phyloP scores from a whole-genome alignment of 2,329 filamentous ascomycete species.

The Botrytis deweyae region DNA sequence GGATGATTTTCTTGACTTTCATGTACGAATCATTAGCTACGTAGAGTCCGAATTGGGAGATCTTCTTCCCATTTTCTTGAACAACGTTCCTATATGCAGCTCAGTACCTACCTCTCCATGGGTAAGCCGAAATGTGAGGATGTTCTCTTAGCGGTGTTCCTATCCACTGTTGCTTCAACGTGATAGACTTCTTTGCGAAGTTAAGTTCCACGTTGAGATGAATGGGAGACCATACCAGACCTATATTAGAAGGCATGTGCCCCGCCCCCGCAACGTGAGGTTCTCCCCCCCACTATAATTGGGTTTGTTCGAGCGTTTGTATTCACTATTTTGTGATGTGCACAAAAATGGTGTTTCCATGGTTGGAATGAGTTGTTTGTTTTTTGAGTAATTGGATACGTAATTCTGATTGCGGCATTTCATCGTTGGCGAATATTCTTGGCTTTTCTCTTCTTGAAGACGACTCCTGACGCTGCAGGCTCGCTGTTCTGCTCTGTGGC shows the following conservation, averaged over 20 bases:
- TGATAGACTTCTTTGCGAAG: background rate
- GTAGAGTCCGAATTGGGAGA: background rate
- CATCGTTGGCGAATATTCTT: slow-evolving; percentile 63
- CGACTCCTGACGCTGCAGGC: slow-evolving; percentile 47
- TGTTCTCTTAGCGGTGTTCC: background rate
- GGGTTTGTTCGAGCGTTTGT: background rate
- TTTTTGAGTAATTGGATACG: background rate
- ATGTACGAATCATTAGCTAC: background rate
- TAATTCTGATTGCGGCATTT: slow-evolving; percentile 5
- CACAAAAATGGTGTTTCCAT: background rate
- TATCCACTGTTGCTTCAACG: background rate
- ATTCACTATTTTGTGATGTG: background rate
- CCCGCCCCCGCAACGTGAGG: background rate
- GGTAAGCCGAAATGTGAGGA: background rate
- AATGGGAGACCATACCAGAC: background rate
- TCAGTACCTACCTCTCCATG: background rate
- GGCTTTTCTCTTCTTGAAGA: slow-evolving; percentile 80
- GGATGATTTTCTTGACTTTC: background rate
- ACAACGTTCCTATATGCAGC: background rate
- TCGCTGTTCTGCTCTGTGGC: slow-evolving; percentile 19
- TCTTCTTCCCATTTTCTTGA: background rate
- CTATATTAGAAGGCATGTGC: background rate
- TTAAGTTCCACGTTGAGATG: background rate
- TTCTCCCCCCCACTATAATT: background rate
- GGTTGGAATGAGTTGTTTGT: background rate